A percentile compares a stretch with the other conserved stretches of the same genome.
Conservation (phyloP, 1,139 yeast species). For the Magnusiomyces sp. region DNA sequence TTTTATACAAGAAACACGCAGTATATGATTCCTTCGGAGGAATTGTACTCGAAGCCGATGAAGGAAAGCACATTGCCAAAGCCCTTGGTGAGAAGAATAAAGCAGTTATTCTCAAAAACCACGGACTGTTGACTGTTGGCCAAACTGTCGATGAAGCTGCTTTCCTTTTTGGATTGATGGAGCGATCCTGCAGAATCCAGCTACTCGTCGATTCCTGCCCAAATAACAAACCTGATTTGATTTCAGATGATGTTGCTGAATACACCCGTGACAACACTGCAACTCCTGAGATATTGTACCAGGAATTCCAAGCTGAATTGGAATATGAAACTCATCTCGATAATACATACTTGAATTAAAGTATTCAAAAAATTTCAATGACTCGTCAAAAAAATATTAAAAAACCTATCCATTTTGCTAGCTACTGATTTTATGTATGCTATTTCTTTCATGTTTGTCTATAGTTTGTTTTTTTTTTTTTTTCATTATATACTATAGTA, state of each 20-base stretch:
- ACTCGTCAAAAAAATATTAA: no score
- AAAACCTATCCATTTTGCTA: no score
- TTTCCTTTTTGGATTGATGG: conserved; percentile 58
- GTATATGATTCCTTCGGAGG: conserved; percentile 72
- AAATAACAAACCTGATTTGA: conserved; percentile 25
- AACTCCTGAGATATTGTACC: conserved; percentile 60
- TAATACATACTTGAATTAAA: conserved; percentile 6
- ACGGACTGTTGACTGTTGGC: conserved; percentile 73
- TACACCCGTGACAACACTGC: conserved; percentile 54
- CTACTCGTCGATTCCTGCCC: conserved; percentile 52
- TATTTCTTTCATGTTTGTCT: no score
- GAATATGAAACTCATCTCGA: conserved; percentile 33
- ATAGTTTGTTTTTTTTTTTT: no score
- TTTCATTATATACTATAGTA: no score
- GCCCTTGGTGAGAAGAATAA: conserved; percentile 55
- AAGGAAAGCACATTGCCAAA: conserved; percentile 58
- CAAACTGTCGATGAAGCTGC: conserved; percentile 79
- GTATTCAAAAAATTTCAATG: no score
- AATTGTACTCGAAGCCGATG: conserved; percentile 65
- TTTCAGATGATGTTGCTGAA: conserved; percentile 61
- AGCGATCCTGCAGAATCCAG: conserved; percentile 64
- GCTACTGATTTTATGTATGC: no score
- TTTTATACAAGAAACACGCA: conserved; percentile 55
- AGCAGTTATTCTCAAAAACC: conserved; percentile 64
- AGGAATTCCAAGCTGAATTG: conserved; percentile 66